phyloP scores from a whole-genome alignment of 2,329 filamentous ascomycete genomes.

The Orbilia blumenaviensis region DNA sequence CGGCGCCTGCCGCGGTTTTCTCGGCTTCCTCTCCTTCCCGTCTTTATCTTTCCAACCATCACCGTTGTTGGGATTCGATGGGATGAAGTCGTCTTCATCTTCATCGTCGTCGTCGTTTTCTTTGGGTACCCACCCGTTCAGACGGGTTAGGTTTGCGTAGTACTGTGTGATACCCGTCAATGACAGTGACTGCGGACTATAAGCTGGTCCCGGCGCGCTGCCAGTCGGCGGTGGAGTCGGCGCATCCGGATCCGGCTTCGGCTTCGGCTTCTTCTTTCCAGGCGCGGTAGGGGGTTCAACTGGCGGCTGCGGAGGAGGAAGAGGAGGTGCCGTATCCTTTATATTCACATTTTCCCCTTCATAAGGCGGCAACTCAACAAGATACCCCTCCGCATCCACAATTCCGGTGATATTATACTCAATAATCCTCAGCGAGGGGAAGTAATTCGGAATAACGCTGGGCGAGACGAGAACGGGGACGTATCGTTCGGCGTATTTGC shows the following conservation, averaged over 20 bases:
- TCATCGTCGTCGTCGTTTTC: conserved; percentile 65
- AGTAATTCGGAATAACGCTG: conserved; percentile 91
- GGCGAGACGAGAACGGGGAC: conserved; percentile 81
- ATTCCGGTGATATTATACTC: conserved; percentile 91
- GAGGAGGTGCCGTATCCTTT: not conserved
- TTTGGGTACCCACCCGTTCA: conserved; percentile 68
- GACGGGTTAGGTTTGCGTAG: conserved; percentile 88
- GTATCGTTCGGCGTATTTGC: conserved; percentile 84
- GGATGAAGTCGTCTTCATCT: conserved; percentile 56
- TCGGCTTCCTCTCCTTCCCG: conserved; percentile 66
- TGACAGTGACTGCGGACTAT: conserved; percentile 83
- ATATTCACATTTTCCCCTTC: conserved; percentile 55
- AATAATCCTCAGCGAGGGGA: conserved; percentile 85
- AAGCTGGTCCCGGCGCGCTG: conserved; percentile 83
- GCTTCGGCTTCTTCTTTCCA: conserved; percentile 59
- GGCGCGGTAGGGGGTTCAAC: conserved; percentile 61
- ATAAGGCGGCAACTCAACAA: conserved; percentile 59
- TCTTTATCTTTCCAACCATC: conserved; percentile 58
- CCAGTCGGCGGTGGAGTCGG: conserved; percentile 78
- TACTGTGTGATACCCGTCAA: conserved; percentile 86
- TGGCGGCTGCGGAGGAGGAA: conserved; percentile 40
- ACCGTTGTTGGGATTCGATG: not conserved
- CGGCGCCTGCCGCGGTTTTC: conserved; percentile 63
- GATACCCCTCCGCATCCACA: conserved; percentile 63
- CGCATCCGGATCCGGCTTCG: conserved; percentile 58